These are phyloP conservation scores for Camellia japonica DNA, from an alignment of 148 eudicot species.

Conservation along the genomic window DNA sequence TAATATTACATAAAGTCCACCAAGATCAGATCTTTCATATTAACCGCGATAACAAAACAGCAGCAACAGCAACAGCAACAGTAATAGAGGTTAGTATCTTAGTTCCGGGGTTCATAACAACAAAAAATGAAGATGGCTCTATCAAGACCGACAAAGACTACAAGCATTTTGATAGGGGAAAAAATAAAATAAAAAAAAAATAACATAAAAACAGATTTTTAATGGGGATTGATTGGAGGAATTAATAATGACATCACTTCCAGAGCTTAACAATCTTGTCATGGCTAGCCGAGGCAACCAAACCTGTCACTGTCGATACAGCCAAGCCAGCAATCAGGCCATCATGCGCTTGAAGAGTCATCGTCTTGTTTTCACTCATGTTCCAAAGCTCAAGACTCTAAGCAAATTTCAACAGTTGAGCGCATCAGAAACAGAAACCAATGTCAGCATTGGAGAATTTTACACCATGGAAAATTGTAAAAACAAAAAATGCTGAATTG, in stretches of 20 bases:
- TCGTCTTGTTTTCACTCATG: conserved; percentile 79
- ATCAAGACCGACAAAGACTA: background rate
- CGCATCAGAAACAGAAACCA: conserved; percentile 2
- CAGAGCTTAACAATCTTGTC: conserved; percentile 88
- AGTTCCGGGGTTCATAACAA: background rate
- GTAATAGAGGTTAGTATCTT: background rate
- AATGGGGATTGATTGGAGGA: background rate
- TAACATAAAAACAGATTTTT: background rate
- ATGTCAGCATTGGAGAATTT: no score
- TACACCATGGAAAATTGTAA: no score
- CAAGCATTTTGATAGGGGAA: background rate
- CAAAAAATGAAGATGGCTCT: background rate
- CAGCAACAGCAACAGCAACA: background rate
- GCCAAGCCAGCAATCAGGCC: conserved; percentile 71
- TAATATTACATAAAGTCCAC: background rate
- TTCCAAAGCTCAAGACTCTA: conserved; percentile 95
- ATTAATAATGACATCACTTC: conserved; percentile 38
- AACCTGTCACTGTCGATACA: conserved; percentile 51
- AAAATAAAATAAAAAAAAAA: no score
- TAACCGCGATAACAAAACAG: background rate
- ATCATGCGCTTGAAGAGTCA: conserved; percentile 73
- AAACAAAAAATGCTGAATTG: no score
- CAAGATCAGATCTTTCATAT: background rate
- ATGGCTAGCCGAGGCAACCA: conserved; percentile 90
- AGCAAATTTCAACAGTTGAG: background rate